A percentile compares a stretch with the other conserved stretches of the same genome.
Conservation (phyloP, 495 filamentous ascomycete species). For the Penicillium goetzii region DNA sequence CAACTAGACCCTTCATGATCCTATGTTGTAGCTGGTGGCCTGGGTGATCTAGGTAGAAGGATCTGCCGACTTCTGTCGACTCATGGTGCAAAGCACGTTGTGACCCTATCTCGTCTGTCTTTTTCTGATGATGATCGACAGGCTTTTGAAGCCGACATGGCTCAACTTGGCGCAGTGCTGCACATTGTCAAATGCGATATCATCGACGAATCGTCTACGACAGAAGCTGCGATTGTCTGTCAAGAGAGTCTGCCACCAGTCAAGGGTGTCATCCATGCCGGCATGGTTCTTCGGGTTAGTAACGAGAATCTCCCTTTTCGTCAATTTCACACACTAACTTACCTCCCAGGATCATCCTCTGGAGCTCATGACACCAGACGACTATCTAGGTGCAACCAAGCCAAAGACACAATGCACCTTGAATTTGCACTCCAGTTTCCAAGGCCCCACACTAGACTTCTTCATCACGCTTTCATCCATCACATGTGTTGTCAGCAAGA, state of each 20-base stretch:
- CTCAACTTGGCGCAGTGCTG: neutral
- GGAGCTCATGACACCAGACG: constrained; percentile 7
- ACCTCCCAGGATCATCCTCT: constrained; percentile 1
- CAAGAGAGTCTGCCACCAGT: constrained; percentile 4
- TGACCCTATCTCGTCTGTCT: neutral
- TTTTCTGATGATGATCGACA: constrained; percentile 5
- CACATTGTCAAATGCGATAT: constrained; percentile 9
- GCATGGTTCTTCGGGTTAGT: constrained; percentile 6
- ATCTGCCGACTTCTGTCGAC: neutral
- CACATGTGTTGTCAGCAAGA: constrained; percentile 6
- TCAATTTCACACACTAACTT: neutral
- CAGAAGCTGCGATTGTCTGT: constrained; percentile 1
- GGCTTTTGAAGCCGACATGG: neutral
- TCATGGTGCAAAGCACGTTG: constrained; percentile 8
- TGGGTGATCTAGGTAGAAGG: constrained; percentile 2
- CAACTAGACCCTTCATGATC: constrained; percentile 1
- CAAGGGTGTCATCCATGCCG: constrained; percentile 2
- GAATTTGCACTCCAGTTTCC: constrained; percentile 4
- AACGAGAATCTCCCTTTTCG: neutral
- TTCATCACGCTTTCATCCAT: constrained; percentile 9
- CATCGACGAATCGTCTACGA: neutral
- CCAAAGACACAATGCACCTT: constrained; percentile 7
- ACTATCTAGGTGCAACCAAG: constrained; percentile 4
- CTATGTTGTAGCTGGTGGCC: constrained; percentile 6
- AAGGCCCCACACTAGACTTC: neutral